Base-by-base conservation (phyloP, 139 green algal species). In the Micractinium conductrix region DNA sequence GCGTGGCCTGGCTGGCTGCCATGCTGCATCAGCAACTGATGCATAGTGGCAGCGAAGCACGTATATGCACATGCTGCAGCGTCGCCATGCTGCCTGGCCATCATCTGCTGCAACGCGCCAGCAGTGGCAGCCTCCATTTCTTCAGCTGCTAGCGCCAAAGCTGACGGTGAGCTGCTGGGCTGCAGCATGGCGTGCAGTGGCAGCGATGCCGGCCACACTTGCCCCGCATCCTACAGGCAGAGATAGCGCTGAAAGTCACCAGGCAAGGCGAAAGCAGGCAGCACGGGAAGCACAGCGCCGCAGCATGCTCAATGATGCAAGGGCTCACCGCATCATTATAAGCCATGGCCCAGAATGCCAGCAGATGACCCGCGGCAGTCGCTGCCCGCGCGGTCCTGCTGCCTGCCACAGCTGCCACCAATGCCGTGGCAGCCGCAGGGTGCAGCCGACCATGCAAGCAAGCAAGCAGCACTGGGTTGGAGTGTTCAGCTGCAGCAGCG, bases 381-480 rank as follows among this genome's bases (percentile, higher is more conserved):
- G 76, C 40, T 1, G 76, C 76, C 19, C 22, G 33, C 8, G 12
- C 6, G 33, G 19, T 16, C 8, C 58, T 38, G 55, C 58, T 73
- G 58, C 76, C 58, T 8, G 76, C 76, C 42, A 82, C 58, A 7
- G 76, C 76, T 12, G 76, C 76, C 10, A 40, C 58, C 58, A 82
- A 21, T 17, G 58, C 76, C 0, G 62, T 40, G 16, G 62, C 58
- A 2, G 76, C 76, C 0, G 76, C 53, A 33, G 76, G 76, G 40
- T 82, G 76, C 76, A 82, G 58, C 38, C 21, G 12, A 38, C 76
- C 76, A 2, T 82, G 76, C 21, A 82, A 40, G 62, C 58, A 71
- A 2, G 63, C 38, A 26, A 60, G 38, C 28, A 60, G 58, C 38
- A 58, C 3, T 7, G 58, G 26, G 62, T 55, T 82, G 58, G 9